These are phyloP conservation scores for Durotheca rogersii DNA, from an alignment of 495 filamentous ascomycete species.

Conservation along the genomic window DNA sequence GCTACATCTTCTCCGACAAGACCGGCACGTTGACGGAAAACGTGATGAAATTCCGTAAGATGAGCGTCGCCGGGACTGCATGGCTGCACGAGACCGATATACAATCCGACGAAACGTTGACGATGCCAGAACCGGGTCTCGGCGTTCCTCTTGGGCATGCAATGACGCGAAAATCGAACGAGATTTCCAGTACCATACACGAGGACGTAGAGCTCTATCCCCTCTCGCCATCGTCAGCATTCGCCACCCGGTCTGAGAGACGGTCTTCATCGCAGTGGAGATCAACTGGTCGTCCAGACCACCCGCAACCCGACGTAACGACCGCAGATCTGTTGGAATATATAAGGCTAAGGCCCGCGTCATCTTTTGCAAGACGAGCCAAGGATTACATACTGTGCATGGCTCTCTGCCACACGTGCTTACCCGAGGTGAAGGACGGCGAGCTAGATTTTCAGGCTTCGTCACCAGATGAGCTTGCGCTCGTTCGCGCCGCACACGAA, in stretches of 20 bases:
- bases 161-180: slow-evolving; percentile 21
- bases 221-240: slow-evolving; percentile 21
- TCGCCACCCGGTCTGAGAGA: slow-evolving; percentile 21
- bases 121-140: slow-evolving; percentile 5
- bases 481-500: slow-evolving; percentile 79
- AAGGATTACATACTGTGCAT: slow-evolving; percentile 80
- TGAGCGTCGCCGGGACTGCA: slow-evolving; percentile 82
- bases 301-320: slow-evolving; percentile 53
- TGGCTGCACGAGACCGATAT: slow-evolving; percentile 82
- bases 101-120: slow-evolving; percentile 39
- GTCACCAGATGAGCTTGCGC: slow-evolving; percentile 85
- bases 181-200: slow-evolving; percentile 29
- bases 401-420: slow-evolving; percentile 86
- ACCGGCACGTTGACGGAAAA: slow-evolving; percentile 93
- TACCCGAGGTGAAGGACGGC: slow-evolving; percentile 70
- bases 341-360: slow-evolving; percentile 70
- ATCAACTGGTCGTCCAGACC: slow-evolving; percentile 42
- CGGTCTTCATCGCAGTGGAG: slow-evolving; percentile 42
- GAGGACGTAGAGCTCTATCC: slow-evolving; percentile 35
- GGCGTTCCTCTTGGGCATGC: slow-evolving; percentile 2
- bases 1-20: slow-evolving; percentile 92
- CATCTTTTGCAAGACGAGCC: slow-evolving; percentile 76
- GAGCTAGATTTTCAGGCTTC: slow-evolving; percentile 74
- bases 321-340: slow-evolving; percentile 75
- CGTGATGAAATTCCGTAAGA: slow-evolving; percentile 84